Base-by-base conservation (phyloP, 2,329 filamentous ascomycete species). In the Iodosphaeria phyllophila region DNA sequence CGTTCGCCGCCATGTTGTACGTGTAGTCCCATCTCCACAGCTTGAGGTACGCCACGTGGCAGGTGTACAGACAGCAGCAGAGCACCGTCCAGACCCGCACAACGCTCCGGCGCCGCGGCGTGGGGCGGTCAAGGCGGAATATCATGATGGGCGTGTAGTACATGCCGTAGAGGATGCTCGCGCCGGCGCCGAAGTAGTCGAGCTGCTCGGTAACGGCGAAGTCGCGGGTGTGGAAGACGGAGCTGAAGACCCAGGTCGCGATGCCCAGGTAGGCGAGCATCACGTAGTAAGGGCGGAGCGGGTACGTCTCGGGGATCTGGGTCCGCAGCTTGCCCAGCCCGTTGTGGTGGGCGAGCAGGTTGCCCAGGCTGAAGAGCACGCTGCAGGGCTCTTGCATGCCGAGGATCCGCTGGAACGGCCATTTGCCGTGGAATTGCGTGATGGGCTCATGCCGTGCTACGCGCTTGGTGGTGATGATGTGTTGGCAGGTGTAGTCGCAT, bases 401-500 rank as follows among this genome's bases (percentile, higher is more conserved):
- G 27, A 91, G 52, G 42, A 93, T 64, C 36, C 89, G 78, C 48
- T 74, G 61, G 54, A 98, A 98, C 19, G 89, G 89, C 89, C 89
- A 98, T 64, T 98, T 98, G 16, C 89, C 89, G 56, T 98, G 83
- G 59, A 84, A 98, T 54, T 98, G 89, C 28, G 86, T 74, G 24
- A 93, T 51, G 8, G 72, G 64, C 16, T 69, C 65, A 31, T 69
- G 64, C 33, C 64, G 57, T 14, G 65, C 56, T 35, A 83, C 52
- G 34, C 86, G 80, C 30, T 55, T 54, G 38, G 67, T 52, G 28
- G 89, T 95, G 31, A 91, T 63, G 47, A 92, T 75, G 60, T 92
- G 86, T 50, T 98, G 89, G 60, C 89, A 98, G 32, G 79, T 75
- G 58, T 98, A 92, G 59, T 98, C 84, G 69, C 89, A 98, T 64